phyloP scores from a whole-genome alignment of 192 early-diverging fungal genomes.

The Chytriomyces sp. region DNA sequence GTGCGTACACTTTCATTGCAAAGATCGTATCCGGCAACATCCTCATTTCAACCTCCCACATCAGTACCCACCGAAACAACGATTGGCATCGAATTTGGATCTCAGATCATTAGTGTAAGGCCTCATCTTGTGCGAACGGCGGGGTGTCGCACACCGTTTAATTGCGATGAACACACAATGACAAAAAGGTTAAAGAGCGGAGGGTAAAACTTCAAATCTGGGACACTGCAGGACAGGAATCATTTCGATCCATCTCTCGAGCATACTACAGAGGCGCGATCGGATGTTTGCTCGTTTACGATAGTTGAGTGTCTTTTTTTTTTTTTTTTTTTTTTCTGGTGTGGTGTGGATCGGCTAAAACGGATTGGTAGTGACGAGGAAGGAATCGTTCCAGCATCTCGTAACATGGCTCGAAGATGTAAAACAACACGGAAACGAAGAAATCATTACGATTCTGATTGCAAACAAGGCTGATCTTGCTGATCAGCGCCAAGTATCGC shows the following conservation, averaged over 20 bases:
- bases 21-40: not conserved
- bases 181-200: slow-evolving; percentile 68
- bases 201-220: slow-evolving; percentile 92
- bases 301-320: slow-evolving; percentile 38
- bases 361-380: slow-evolving; percentile 31
- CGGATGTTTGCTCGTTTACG: slow-evolving; percentile 43
- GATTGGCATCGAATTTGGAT: slow-evolving; percentile 51
- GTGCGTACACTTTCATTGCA: not conserved
- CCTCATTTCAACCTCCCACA: slow-evolving; percentile 3
- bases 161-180: not conserved
- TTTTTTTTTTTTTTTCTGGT: not conserved
- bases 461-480: slow-evolving; percentile 94
- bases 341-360: not conserved
- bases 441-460: slow-evolving; percentile 87
- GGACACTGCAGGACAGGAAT: slow-evolving; percentile 77
- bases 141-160: too few species aligned
- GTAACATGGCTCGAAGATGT: slow-evolving; percentile 85
- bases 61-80: slow-evolving; percentile 46
- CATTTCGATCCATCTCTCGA: slow-evolving; percentile 50
- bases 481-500: slow-evolving; percentile 75
- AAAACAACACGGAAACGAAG: slow-evolving; percentile 84
- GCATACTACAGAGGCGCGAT: slow-evolving; percentile 52
- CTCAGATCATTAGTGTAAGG: slow-evolving; percentile 41
- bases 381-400: slow-evolving; percentile 79
- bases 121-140: too few species aligned